phyloP scores from a whole-genome alignment of 108 stramenopile species.

The Craspedostauros australis region DNA sequence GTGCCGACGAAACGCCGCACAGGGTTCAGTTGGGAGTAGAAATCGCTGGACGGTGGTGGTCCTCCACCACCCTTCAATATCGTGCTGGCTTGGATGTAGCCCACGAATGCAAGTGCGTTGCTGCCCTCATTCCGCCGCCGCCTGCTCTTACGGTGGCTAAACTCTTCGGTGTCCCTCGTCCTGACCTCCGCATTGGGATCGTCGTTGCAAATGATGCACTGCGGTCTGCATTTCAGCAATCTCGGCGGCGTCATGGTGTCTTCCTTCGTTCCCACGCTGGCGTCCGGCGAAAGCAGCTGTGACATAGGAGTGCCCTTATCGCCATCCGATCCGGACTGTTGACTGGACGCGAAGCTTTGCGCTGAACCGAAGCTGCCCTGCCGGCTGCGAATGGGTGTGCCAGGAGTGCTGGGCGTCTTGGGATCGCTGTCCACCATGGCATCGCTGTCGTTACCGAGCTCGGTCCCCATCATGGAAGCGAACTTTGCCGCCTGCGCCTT shows the following conservation, averaged over 20 bases:
- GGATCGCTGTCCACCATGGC: conserved; percentile 8
- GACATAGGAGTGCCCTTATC: conserved; percentile 14
- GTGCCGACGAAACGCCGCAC: conserved; percentile 65
- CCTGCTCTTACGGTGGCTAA: conserved; percentile 30
- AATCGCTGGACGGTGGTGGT: conserved; percentile 21
- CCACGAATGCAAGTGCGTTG: conserved; percentile 74
- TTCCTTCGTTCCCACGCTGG: conserved; percentile 9
- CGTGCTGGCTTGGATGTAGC: conserved; percentile 72
- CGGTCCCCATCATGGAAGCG: conserved; percentile 46
- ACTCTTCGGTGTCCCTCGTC: conserved; percentile 17
- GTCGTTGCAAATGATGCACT: conserved; percentile 78
- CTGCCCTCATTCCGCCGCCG: conserved; percentile 33
- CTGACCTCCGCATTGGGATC: conserved; percentile 22
- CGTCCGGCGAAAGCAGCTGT: conserved; percentile 2
- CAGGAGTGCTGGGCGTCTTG: neutral
- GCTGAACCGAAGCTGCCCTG: conserved; percentile 25
- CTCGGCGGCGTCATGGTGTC: conserved; percentile 25
- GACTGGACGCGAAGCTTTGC: conserved; percentile 22
- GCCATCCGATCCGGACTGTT: conserved; percentile 19
- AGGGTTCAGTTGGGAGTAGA: conserved; percentile 7
- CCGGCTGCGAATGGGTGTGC: neutral
- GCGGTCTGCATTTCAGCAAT: conserved; percentile 53
- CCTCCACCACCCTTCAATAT: conserved; percentile 76
- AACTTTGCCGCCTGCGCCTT: conserved; percentile 73
- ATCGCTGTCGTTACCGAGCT: conserved; percentile 43